Evolutionary conservation across 1,284 basidiomycete species (phyloP).

Genomic region (Boletus sp.): DNA sequence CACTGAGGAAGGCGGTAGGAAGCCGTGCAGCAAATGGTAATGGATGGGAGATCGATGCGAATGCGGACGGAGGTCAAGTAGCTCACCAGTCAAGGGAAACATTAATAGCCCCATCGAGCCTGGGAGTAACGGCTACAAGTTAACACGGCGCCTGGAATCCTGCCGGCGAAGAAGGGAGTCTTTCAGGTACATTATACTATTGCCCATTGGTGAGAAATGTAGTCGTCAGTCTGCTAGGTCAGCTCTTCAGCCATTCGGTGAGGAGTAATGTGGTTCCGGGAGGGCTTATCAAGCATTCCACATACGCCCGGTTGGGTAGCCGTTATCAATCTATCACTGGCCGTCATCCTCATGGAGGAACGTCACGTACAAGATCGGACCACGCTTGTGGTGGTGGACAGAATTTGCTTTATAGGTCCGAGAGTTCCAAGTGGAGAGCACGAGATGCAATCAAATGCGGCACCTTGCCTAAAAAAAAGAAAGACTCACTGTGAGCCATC

Average conservation of each 20-base stretch:
- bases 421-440: neutral
- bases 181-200: neutral
- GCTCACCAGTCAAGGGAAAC: neutral
- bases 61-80: neutral
- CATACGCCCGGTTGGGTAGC: neutral
- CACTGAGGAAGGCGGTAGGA: neutral
- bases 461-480: neutral
- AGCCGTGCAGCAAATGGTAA: neutral
- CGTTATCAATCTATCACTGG: neutral
- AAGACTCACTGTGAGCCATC: neutral
- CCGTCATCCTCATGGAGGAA: neutral
- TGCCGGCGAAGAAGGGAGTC: neutral
- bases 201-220: no score
- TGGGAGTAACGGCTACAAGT: slow-evolving; percentile 5
- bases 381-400: neutral
- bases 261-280: neutral
- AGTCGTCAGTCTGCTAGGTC: neutral
- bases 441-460: neutral
- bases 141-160: neutral
- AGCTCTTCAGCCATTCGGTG: neutral
- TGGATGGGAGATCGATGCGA: neutral
- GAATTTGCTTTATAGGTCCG: slow-evolving; percentile 4
- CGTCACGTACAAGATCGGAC: neutral
- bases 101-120: slow-evolving; percentile 13
- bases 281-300: neutral